These are phyloP conservation scores for Trichosporon sp. DNA, from an alignment of 1,284 basidiomycete species.

Conservation along the genomic window DNA sequence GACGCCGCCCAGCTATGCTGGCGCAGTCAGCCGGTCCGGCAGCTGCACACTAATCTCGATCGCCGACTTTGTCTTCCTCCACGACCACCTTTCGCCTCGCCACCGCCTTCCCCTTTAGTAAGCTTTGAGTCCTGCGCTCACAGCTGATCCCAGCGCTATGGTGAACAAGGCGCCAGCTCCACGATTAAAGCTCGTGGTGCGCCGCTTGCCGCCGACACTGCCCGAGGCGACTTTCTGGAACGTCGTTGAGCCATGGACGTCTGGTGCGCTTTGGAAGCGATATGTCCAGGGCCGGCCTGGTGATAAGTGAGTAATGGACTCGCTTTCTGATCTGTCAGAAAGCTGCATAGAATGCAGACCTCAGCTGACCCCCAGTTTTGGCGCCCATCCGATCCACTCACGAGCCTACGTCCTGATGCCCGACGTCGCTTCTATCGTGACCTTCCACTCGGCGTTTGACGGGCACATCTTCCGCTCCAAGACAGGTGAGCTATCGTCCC, in stretches of 20 bases:
- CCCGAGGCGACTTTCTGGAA: slow-evolving; percentile 92
- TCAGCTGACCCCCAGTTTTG: slow-evolving; percentile 46
- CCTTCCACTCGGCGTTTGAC: slow-evolving; percentile 79
- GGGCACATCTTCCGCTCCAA: slow-evolving; percentile 89
- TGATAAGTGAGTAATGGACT: slow-evolving; percentile 56
- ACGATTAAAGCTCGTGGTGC: slow-evolving; percentile 80
- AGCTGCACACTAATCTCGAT: background rate
- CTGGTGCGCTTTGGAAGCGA: slow-evolving; percentile 64
- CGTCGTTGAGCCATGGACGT: slow-evolving; percentile 76
- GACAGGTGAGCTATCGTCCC: slow-evolving; percentile 57
- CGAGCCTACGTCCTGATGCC: slow-evolving; percentile 91
- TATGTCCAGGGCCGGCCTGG: slow-evolving; percentile 65
- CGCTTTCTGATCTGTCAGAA: background rate
- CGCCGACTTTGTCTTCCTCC: background rate
- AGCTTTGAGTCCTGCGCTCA: background rate
- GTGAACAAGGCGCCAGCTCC: slow-evolving; percentile 15
- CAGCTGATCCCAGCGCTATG: background rate
- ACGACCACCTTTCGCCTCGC: background rate
- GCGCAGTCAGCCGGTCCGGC: too few relatives aligned
- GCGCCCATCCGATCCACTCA: slow-evolving; percentile 75
- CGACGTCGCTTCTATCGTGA: slow-evolving; percentile 61
- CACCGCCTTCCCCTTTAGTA: background rate
- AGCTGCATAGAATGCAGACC: too few relatives aligned
- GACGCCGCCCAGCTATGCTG: slow-evolving; percentile 1
- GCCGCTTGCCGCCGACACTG: slow-evolving; percentile 82